phyloP scores from a whole-genome alignment of 352 stramenopile species.

The Phytophthora capsici region DNA sequence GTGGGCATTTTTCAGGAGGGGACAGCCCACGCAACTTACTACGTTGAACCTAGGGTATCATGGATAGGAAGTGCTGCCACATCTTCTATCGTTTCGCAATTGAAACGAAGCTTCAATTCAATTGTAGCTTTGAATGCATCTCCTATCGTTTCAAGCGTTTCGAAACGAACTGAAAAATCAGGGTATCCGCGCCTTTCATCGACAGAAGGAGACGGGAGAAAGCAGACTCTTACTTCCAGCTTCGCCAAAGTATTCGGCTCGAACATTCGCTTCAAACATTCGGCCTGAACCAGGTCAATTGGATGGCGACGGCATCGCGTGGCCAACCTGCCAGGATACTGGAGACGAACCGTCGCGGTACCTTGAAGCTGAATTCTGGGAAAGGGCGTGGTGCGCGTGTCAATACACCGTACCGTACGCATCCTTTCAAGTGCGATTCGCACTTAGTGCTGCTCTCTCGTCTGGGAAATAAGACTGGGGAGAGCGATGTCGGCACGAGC shows the following conservation, averaged over 20 bases:
- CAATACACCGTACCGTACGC: slow-evolving; percentile 1
- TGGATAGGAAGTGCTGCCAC: not conserved
- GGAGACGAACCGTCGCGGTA: not conserved
- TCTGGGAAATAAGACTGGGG: too few relatives aligned
- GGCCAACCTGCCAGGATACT: too few relatives aligned
- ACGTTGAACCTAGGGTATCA: too few relatives aligned
- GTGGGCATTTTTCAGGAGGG: too few relatives aligned
- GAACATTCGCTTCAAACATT: too few relatives aligned
- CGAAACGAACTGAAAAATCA: too few relatives aligned
- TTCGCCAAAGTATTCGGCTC: too few relatives aligned
- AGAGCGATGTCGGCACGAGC: slow-evolving; percentile 60
- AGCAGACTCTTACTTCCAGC: not conserved
- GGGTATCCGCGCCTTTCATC: too few relatives aligned
- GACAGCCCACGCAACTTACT: too few relatives aligned
- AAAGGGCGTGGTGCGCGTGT: slow-evolving; percentile 11
- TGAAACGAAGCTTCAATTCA: too few relatives aligned
- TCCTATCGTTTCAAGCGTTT: too few relatives aligned
- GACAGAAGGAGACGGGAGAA: not conserved
- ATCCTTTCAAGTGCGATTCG: slow-evolving; percentile 11
- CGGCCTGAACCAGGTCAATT: not conserved
- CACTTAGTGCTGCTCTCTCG: not conserved
- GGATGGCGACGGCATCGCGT: not conserved
- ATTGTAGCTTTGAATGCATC: too few relatives aligned
- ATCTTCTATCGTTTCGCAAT: not conserved
- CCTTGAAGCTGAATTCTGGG: slow-evolving; percentile 3